Evolutionary conservation across 305 asterid species (phyloP).

Genomic region (Rubia tinctorum): DNA sequence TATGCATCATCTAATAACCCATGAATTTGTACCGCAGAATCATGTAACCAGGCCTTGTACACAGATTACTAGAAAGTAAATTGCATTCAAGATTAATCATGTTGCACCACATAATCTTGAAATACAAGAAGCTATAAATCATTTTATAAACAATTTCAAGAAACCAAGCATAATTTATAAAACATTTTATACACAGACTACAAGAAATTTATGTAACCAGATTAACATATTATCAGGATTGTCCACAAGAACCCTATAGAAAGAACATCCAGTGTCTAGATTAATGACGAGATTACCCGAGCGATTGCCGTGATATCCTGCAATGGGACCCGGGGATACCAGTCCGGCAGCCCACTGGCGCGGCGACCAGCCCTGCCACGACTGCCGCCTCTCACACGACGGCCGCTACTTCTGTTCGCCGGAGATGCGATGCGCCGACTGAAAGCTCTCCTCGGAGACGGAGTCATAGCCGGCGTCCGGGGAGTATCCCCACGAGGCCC

Average conservation of each 20-base stretch:
- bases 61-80: not conserved
- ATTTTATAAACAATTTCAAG: not conserved
- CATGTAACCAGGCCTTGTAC: not conserved
- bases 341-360: conserved; percentile 45
- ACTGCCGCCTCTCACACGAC: conserved; percentile 25
- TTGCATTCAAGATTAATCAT: too few relatives aligned
- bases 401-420: conserved; percentile 34
- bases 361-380: conserved; percentile 22
- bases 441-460: conserved; percentile 16
- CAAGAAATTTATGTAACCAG: not conserved
- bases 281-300: conserved; percentile 42
- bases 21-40: not conserved
- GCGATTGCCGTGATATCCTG: conserved; percentile 53
- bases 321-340: conserved; percentile 81
- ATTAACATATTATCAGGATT: not conserved
- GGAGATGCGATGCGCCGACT: conserved; percentile 36
- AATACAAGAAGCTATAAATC: too few relatives aligned
- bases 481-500: conserved; percentile 23
- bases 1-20: not conserved
- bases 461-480: not conserved
- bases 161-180: not conserved
- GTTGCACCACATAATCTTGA: too few relatives aligned
- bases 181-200: not conserved
- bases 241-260: not conserved
- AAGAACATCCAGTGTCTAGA: not conserved